These are phyloP conservation scores for Neurospora tetraspora DNA, from an alignment of 495 filamentous ascomycete species.

Conservation along the genomic window DNA sequence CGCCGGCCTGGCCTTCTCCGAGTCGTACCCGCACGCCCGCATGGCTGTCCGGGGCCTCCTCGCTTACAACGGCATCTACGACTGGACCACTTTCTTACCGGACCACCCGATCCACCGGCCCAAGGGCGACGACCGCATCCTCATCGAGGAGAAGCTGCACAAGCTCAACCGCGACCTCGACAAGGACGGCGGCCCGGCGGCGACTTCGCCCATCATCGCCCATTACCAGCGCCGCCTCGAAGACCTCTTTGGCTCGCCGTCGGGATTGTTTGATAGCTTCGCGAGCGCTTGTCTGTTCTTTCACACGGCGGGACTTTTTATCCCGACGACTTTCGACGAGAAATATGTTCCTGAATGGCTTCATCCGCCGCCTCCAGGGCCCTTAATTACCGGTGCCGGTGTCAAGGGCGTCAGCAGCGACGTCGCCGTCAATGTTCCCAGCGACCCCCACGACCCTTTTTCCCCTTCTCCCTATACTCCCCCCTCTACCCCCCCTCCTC, in stretches of 20 bases:
- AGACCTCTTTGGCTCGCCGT: constrained; percentile 30
- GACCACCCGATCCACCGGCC: constrained; percentile 29
- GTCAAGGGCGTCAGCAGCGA: constrained; percentile 4
- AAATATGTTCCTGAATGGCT: not conserved
- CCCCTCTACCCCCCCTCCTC: not conserved
- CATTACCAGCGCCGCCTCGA: not conserved
- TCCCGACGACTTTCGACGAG: constrained; percentile 27
- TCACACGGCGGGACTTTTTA: constrained; percentile 30
- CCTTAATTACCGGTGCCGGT: not conserved
- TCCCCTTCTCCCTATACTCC: no score
- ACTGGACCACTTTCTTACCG: constrained; percentile 42
- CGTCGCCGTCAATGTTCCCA: not conserved
- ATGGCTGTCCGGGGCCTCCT: constrained; percentile 37
- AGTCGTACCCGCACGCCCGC: constrained; percentile 22
- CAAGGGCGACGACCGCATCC: constrained; percentile 1
- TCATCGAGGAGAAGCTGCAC: not conserved
- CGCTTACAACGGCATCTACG: constrained; percentile 41
- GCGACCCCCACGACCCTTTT: not conserved
- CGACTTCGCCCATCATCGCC: not conserved
- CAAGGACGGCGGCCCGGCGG: not conserved
- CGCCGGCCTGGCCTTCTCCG: constrained; percentile 38
- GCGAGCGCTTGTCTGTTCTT: constrained; percentile 44
- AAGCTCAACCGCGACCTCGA: not conserved
- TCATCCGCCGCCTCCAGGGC: not conserved
- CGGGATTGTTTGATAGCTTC: constrained; percentile 41